Conservation (phyloP, 1,284 basidiomycete genomes). For the Ceratobasidium theobromae region DNA sequence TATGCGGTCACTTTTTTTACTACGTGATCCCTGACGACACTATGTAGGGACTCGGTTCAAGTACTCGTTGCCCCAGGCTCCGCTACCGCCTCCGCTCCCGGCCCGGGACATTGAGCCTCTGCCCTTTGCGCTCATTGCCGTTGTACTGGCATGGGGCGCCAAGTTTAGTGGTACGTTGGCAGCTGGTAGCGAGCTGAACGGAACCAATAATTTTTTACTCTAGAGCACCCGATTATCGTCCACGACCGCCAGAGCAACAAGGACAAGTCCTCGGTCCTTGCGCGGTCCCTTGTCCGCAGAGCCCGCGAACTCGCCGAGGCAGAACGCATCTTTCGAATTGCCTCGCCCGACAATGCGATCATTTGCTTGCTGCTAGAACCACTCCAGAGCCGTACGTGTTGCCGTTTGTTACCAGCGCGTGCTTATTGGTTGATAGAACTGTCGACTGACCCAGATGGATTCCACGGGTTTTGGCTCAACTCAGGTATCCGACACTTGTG, state of each 20-base stretch:
- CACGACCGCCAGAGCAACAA: constrained; percentile 70
- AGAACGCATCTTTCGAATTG: constrained; percentile 77
- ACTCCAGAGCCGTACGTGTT: constrained; percentile 68
- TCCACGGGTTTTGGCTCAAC: constrained; percentile 77
- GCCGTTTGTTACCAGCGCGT: constrained; percentile 7
- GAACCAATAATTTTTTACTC: constrained; percentile 44
- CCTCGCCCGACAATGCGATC: constrained; percentile 78
- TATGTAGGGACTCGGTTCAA: constrained; percentile 34
- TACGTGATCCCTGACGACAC: constrained; percentile 49
- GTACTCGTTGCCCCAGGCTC: constrained; percentile 31
- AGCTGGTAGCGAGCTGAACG: neutral
- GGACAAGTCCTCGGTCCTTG: constrained; percentile 35
- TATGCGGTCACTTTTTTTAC: constrained; percentile 60
- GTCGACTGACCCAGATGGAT: constrained; percentile 47
- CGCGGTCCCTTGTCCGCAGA: constrained; percentile 70
- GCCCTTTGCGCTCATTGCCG: constrained; percentile 76
- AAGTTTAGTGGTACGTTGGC: constrained; percentile 57
- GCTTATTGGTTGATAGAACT: constrained; percentile 33
- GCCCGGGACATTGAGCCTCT: constrained; percentile 48
- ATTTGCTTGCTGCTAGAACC: constrained; percentile 75
- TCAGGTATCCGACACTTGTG: constrained; percentile 74
- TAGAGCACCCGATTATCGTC: constrained; percentile 74
- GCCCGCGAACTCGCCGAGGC: constrained; percentile 82
- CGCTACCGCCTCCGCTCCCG: constrained; percentile 25
- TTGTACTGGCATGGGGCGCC: constrained; percentile 88